Conservation (phyloP, 2,329 filamentous ascomycete genomes). For the Diaporthe amygdali region DNA sequence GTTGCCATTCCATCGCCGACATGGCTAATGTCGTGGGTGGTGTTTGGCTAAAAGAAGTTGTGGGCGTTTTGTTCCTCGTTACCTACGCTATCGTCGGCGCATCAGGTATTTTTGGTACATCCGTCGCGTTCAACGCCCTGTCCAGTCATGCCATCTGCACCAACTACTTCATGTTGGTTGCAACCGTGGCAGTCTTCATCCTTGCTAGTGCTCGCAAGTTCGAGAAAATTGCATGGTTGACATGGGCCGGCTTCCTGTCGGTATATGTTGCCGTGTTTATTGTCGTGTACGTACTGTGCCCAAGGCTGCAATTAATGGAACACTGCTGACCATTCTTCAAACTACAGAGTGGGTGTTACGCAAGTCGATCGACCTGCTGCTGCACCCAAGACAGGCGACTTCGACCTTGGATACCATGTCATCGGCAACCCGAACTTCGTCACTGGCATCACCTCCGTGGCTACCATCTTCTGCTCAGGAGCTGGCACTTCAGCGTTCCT, state of each 20-base stretch:
- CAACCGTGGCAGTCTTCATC: slow-evolving; percentile 12
- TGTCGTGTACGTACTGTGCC: slow-evolving; percentile 32
- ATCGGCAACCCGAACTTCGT: slow-evolving; percentile 28
- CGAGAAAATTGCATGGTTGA: slow-evolving; percentile 26
- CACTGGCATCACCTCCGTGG: slow-evolving; percentile 25
- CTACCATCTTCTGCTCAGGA: slow-evolving; percentile 25
- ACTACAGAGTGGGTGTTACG: slow-evolving; percentile 32
- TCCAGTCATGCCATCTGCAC: slow-evolving; percentile 24
- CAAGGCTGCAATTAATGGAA: not conserved
- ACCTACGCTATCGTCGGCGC: slow-evolving; percentile 21
- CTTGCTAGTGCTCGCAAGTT: slow-evolving; percentile 22
- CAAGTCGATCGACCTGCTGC: slow-evolving; percentile 29
- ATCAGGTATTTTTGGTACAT: slow-evolving; percentile 20
- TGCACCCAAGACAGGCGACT: slow-evolving; percentile 30
- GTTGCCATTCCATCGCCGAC: slow-evolving; percentile 29
- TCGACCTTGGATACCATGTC: slow-evolving; percentile 28
- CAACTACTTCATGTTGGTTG: slow-evolving; percentile 22
- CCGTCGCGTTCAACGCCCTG: slow-evolving; percentile 22
- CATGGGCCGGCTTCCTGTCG: slow-evolving; percentile 25
- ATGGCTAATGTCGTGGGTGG: slow-evolving; percentile 22
- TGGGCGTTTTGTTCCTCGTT: slow-evolving; percentile 21
- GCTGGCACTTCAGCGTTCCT: slow-evolving; percentile 23
- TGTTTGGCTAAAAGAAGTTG: slow-evolving; percentile 14
- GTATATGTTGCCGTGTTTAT: slow-evolving; percentile 31
- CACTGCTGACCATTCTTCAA: not conserved